Evolutionary conservation across 345 rosid genomes (phyloP), one percentile per base, ranked within the genome.

Genomic region (Boechera stricta): DNA sequence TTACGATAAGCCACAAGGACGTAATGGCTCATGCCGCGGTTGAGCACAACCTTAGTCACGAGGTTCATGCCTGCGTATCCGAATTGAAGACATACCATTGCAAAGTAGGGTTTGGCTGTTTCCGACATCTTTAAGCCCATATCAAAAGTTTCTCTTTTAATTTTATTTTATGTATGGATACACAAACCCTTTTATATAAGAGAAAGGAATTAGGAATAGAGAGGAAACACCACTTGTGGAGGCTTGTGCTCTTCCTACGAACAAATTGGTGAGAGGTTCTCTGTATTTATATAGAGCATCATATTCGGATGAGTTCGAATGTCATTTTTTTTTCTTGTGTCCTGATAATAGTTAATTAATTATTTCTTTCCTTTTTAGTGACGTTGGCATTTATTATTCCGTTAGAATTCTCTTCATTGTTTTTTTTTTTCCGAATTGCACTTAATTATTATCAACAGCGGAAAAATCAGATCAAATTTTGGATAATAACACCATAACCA

Each of bases 11-110:
- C 90, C 4, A 92, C 97, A 29, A 94, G 89, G 26, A 90, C 93
- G 47, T 31, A 87, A 83, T 91, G 87, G 84, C 81, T 90, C 89
- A 89, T 89, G 75, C 98, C 98, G 8, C 85, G 84, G 83, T 90
- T 90, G 5, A 94, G 94, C 28, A 95, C 91, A 35, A 91, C 88
- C 59, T 90, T 91, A 6, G 97, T 86, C 54, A 91, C 88, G 10
- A 94, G 87, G 55, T 88, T 91, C 98, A 94, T 94, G 21, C 98
- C 98, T 0, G 90, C 98, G 24, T 91, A 91, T 1, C 98, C 98
- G 67, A 94, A 94, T 29, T 94, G 98, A 64, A 94, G 84, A 7
- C 94, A 86, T 42, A 90, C 87, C 98, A 94, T 91, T 56, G 97
- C 93, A 59, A 91, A 87, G 84, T 91, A 91, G 36, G 94, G 96